A percentile compares a stretch with the other conserved stretches of the same genome.
These are phyloP conservation scores for Colletotrichum salicis DNA, from an alignment of 2,329 filamentous ascomycete genomes.

Conservation along the genomic window DNA sequence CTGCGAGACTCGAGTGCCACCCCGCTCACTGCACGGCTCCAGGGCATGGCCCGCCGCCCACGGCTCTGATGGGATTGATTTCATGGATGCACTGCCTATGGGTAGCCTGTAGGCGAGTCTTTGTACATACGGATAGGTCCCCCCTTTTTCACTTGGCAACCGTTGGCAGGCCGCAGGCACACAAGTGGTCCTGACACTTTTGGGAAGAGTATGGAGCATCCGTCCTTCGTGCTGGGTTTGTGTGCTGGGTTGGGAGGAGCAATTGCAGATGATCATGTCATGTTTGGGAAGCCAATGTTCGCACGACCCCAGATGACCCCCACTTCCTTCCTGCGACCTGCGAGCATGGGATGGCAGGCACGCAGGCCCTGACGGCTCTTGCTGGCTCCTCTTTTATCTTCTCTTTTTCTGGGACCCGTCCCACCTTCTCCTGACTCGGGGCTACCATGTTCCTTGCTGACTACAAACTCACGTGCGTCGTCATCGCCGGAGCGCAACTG, in stretches of 20 bases:
- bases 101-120: no score
- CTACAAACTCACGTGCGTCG: constrained; percentile 6
- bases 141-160: background rate
- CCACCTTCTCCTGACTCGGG: constrained; percentile 24
- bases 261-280: constrained; percentile 22
- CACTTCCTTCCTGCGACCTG: background rate
- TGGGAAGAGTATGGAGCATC: no score
- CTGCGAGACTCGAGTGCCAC: background rate
- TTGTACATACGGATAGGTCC: no score
- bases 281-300: constrained; percentile 9
- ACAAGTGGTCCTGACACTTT: background rate
- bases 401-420: constrained; percentile 1
- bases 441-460: background rate
- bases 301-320: constrained; percentile 22
- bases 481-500: background rate
- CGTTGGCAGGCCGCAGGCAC: background rate
- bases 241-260: background rate
- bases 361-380: background rate
- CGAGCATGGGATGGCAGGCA: constrained; percentile 5
- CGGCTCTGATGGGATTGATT: no score
- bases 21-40: no score
- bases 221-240: no score
- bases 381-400: constrained; percentile 15
- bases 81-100: no score
- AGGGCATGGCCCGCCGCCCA: background rate